Base-by-base conservation (phyloP, 2,329 filamentous ascomycete genomes). In the Teratosphaeria viscida region DNA sequence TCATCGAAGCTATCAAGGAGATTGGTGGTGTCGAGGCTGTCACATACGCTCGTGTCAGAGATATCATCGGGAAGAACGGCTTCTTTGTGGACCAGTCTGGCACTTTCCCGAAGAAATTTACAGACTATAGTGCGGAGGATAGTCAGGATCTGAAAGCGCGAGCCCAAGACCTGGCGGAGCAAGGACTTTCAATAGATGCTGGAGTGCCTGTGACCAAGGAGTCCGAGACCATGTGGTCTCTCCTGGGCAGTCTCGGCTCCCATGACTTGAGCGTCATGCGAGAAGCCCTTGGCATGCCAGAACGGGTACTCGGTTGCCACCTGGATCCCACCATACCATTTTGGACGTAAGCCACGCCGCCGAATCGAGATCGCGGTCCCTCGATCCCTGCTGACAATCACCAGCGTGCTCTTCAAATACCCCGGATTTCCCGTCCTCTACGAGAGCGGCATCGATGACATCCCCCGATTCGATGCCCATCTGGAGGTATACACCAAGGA, bases 241-340 rank as follows among this genome's bases (percentile, higher is more conserved):
- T 81, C 58, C 69, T 82, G 4, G 76, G 74, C 2, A 75, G 74
- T 43, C 69, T 83, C 1, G 82, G 81, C 2, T 78, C 77, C 3
- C 81, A 85, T 60, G 82, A 84, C 62, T 65, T 85, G 0, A 79
- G 75, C 0, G 62, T 79, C 2, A 81, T 85, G 79, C 73, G 82
- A 12, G 82, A 85, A 65, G 70, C 75, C 0, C 66, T 83, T 0
- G 81, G 80, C 0, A 74, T 78, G 61, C 81, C 81, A 0, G 72
- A 78, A 35, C 68, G 71, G 0, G 75, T 81, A 0, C 71, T 73
- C 1, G 79, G 77, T 2, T 75, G 79, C 2, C 75, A 75, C 0
- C 71, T 77, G 1, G 73, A 76, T 29, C 71, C 75, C 16, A 56
- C 39, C 5, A 57, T 3, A 23, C 52, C 75, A 73, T 64, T 59